These are phyloP conservation scores for Kodamaea anthophila DNA, from an alignment of 1,139 yeast species.

Conservation along the genomic window DNA sequence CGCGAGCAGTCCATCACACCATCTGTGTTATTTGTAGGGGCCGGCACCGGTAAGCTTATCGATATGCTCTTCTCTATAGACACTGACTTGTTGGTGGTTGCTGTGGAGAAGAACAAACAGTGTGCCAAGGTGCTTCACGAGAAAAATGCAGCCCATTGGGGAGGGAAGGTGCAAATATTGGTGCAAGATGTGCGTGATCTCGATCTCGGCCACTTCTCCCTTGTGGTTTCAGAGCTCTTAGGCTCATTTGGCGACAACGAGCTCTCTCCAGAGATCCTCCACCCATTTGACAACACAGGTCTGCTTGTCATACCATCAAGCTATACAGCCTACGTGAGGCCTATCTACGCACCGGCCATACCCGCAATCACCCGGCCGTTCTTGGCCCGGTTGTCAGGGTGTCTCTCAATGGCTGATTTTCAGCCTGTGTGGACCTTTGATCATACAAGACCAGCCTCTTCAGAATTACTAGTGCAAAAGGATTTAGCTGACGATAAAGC, in stretches of 20 bases:
- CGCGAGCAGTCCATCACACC: neutral
- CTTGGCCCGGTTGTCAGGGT: constrained; percentile 53
- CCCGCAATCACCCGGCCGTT: constrained; percentile 42
- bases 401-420: constrained; percentile 29
- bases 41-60: constrained; percentile 81
- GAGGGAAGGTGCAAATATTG: constrained; percentile 40
- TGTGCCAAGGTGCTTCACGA: constrained; percentile 46
- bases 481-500: neutral
- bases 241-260: constrained; percentile 95
- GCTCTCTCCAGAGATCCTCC: constrained; percentile 70
- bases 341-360: constrained; percentile 52
- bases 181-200: constrained; percentile 44
- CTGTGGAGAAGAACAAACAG: constrained; percentile 64
- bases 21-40: constrained; percentile 63
- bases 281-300: constrained; percentile 1
- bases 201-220: constrained; percentile 12
- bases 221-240: constrained; percentile 72
- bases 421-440: constrained; percentile 48
- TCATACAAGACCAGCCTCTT: constrained; percentile 31
- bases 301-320: constrained; percentile 56
- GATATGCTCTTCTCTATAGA: constrained; percentile 42
- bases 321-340: constrained; percentile 57
- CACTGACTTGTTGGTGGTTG: constrained; percentile 25
- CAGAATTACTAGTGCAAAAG: too few species aligned
- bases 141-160: constrained; percentile 42